Evolutionary conservation across 495 filamentous ascomycete species (phyloP), one percentile per base, ranked within the genome.

Genomic region (Penicillium silybi): DNA sequence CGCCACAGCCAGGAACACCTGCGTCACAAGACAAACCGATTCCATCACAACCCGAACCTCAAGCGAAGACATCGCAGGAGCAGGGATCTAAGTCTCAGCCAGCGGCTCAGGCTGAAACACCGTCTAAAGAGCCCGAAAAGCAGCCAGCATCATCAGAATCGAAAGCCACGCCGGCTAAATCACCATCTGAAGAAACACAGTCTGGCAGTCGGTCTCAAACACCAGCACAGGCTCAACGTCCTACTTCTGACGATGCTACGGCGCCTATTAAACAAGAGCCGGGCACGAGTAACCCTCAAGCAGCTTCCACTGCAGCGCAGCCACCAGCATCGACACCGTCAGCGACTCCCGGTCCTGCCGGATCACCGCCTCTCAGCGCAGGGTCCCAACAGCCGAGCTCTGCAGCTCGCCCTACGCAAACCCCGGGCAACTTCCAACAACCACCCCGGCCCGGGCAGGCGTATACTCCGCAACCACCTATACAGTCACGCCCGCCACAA

Each of bases 401-500:
- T 41, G 58, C 61, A 47, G 44, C 50, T 18, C 52, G 51, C 8
- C 54, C 66, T 9, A 37, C 57, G 19, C 59, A 50, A 35, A 58
- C 59, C 27, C 41, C 52, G 2, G 48, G 11, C 23, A 55, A 56
- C 43, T 41, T 53, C 13, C 65, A 63, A 41, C 49, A 57, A 41
- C 61, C 56, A 13, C 57, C 65, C 19, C 61, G 64, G 18, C 62
- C 67, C 27, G 65, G 63, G 23, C 64, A 61, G 18, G 60, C 65
- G 38, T 56, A 66, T 17, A 58, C 63, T 8, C 57, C 55, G 11
- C 62, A 69, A 18, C 54, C 70, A 43, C 58, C 64, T 27, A 65
- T 74, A 15, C 72, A 75, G 27, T 71, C 72, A 27, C 71, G 74
- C 7, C 66, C 69, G 7, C 66, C 62, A 1, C 67, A 68, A 44